Base-by-base conservation (phyloP, 2,329 filamentous ascomycete species). In the Chaetomiaceae sp. region DNA sequence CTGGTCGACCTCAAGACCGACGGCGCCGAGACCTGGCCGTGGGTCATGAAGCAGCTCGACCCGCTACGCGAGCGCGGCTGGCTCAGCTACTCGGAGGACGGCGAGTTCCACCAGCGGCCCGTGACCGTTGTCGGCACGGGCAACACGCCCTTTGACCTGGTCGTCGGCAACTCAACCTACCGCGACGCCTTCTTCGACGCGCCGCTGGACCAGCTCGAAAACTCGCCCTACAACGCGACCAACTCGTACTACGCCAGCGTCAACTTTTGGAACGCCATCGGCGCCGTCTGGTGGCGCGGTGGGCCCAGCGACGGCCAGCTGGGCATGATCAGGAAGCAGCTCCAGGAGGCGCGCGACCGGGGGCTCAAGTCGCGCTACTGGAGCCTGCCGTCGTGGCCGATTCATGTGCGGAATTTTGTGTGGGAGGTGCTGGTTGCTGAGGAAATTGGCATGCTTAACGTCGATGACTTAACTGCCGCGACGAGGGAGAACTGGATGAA, bases 81-180 rank as follows among this genome's bases (percentile, higher is more conserved):
- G 73, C 64, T 85, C 17, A 76, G 73, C 12, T 73, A 69, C 53
- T 74, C 78, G 46, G 69, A 78, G 20, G 71, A 81, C 43, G 73
- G 70, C 14, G 62, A 68, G 14, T 62, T 85, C 2, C 64, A 77
- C 33, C 62, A 68, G 19, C 71, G 84, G 1, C 80, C 82, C 1
- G 66, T 89, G 31, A 89, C 85, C 0, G 77, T 89, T 2, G 82
- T 89, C 2, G 83, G 78, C 1, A 87, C 83, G 1, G 86, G 86
- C 12, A 78, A 79, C 56, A 76, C 80, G 0, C 80, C 77, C 0
- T 83, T 85, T 59, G 73, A 80, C 48, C 61, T 76, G 8, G 60
- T 86, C 9, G 67, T 73, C 3, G 64, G 68, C n/a, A 79, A 80
- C 59, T 58, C 67, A 5, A 78, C 74, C 1, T 74, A 79, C 55